Evolutionary conservation across 2,329 filamentous ascomycete species (phyloP).

Genomic region (Pseudogymnoascus sp.): DNA sequence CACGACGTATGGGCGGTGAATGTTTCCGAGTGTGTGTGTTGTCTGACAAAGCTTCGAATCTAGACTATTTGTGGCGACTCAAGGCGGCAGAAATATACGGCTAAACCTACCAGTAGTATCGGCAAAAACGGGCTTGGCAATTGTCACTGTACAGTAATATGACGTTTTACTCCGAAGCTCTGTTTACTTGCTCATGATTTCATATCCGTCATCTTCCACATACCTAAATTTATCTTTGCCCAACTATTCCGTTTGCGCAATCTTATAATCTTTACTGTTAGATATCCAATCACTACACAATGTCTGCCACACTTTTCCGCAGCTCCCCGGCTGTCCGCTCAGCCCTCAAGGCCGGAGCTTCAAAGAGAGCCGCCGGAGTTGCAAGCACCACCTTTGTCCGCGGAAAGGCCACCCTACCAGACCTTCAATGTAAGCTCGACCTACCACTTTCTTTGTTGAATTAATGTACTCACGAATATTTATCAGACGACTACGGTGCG

Average conservation of each 20-base stretch:
- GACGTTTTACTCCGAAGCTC: conserved; percentile 2
- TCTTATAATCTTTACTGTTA: not conserved
- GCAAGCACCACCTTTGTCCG: conserved; percentile 72
- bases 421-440: conserved; percentile 62
- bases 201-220: conserved; percentile 1
- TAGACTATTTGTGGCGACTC: not conserved
- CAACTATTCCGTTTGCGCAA: not conserved
- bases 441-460: not conserved
- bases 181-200: conserved; percentile 9
- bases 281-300: conserved; percentile 33
- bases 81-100: not conserved
- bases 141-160: not conserved
- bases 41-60: not conserved
- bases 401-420: conserved; percentile 87
- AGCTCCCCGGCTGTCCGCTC: conserved; percentile 61
- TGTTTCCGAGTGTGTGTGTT: not conserved
- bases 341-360: conserved; percentile 61
- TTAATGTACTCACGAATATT: not conserved
- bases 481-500: conserved; percentile 85
- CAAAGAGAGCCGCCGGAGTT: conserved; percentile 57
- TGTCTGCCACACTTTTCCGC: conserved; percentile 73
- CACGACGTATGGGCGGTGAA: not conserved
- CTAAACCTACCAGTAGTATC: not conserved
- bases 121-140: conserved; percentile 6
- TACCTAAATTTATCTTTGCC: not conserved